These are phyloP conservation scores for Tilletia horrida DNA, from an alignment of 1,284 basidiomycete genomes.

Conservation along the genomic window DNA sequence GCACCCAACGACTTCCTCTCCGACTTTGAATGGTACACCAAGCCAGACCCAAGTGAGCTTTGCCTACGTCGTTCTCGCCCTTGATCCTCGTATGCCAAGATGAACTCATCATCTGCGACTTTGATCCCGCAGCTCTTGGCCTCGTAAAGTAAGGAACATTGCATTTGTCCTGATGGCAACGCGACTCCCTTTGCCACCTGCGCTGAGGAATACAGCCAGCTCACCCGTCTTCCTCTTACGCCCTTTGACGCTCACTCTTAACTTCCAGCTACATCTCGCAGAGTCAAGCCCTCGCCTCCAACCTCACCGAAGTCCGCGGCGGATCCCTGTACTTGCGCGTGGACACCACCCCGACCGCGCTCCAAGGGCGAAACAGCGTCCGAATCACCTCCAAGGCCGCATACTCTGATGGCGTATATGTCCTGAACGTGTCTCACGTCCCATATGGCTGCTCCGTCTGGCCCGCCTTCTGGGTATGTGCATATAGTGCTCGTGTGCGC, in stretches of 20 bases:
- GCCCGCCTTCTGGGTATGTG: conserved; percentile 51
- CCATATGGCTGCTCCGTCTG: conserved; percentile 49
- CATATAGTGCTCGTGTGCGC: too few species aligned
- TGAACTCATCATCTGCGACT: neutral
- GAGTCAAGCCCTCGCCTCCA: neutral
- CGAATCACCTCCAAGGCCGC: conserved; percentile 43
- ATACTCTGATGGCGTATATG: conserved; percentile 47
- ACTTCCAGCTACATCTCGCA: conserved; percentile 2
- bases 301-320: conserved; percentile 8
- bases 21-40: conserved; percentile 41
- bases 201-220: too few species aligned
- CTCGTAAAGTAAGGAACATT: conserved; percentile 1
- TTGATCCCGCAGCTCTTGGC: neutral
- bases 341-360: conserved; percentile 30
- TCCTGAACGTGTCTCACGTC: conserved; percentile 45
- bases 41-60: conserved; percentile 30
- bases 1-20: conserved; percentile 32
- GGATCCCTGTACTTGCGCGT: conserved; percentile 40
- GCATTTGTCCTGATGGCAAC: neutral
- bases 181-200: too few species aligned
- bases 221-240: neutral
- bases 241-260: neutral
- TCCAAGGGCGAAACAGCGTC: conserved; percentile 39
- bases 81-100: neutral
- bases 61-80: neutral